A percentile compares a stretch with the other conserved stretches of the same genome.
These are phyloP conservation scores for Monilinia fructicola DNA, from an alignment of 2,329 filamentous ascomycete species.

Conservation along the genomic window DNA sequence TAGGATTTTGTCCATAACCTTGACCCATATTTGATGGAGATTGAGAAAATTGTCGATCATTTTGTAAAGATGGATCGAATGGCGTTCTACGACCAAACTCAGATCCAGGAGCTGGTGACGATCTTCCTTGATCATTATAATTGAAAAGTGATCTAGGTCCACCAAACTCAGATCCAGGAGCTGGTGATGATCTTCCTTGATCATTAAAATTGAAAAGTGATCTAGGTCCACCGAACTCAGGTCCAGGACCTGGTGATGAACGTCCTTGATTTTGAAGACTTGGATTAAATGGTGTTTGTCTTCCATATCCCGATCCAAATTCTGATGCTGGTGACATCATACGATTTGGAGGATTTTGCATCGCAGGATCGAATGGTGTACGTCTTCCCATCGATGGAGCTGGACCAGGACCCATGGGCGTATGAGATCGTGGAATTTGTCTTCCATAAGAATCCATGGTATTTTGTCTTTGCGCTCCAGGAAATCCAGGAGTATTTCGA, in stretches of 20 bases:
- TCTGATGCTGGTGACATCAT: constrained; percentile 9
- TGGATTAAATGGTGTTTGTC: background rate
- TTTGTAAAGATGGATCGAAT: constrained; percentile 16
- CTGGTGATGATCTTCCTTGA: constrained; percentile 4
- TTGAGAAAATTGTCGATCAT: background rate
- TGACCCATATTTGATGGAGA: constrained; percentile 3
- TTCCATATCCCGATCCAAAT: constrained; percentile 18
- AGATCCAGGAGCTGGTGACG: background rate
- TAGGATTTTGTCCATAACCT: constrained; percentile 2
- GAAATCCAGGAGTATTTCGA: constrained; percentile 20
- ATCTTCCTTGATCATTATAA: constrained; percentile 9
- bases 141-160: constrained; percentile 5
- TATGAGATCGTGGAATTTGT: constrained; percentile 37
- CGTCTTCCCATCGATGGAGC: constrained; percentile 35
- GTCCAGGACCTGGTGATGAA: constrained; percentile 1
- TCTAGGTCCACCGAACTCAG: constrained; percentile 2
- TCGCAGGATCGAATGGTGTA: constrained; percentile 33
- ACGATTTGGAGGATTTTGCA: constrained; percentile 19
- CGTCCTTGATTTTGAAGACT: background rate
- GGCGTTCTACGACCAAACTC: constrained; percentile 5
- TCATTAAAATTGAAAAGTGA: constrained; percentile 11
- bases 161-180: background rate
- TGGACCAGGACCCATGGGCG: constrained; percentile 31
- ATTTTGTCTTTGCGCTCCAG: constrained; percentile 22
- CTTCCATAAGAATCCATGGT: constrained; percentile 33